phyloP scores from a whole-genome alignment of 192 early-diverging fungal genomes.

The Coemansia sp. region DNA sequence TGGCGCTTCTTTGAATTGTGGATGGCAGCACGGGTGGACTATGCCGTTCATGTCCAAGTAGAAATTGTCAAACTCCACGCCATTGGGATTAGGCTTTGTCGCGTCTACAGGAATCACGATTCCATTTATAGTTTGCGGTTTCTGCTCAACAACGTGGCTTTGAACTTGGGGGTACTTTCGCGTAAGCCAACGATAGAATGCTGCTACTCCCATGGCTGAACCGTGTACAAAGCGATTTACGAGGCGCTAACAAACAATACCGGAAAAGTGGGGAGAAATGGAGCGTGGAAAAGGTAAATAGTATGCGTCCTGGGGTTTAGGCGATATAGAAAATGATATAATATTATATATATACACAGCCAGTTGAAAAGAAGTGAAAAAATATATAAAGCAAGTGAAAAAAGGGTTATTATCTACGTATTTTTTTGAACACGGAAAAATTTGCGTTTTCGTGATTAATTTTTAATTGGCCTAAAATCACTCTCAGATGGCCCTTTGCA shows the following conservation, averaged over 20 bases:
- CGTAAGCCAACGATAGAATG: constrained; percentile 78
- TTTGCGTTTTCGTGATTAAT: no score
- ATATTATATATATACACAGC: not conserved
- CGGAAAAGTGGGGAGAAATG: not conserved
- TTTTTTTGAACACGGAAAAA: no score
- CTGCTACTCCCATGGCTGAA: constrained; percentile 74
- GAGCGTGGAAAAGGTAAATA: not conserved
- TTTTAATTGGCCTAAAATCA: no score
- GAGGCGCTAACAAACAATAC: not conserved
- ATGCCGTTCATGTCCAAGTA: constrained; percentile 99
- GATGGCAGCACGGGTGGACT: constrained; percentile 85
- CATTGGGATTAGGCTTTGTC: constrained; percentile 88
- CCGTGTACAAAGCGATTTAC: not conserved
- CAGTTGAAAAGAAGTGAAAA: not conserved
- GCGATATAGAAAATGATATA: not conserved
- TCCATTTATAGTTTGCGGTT: constrained; percentile 66
- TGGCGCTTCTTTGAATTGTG: constrained; percentile 63
- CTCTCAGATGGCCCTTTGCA: no score
- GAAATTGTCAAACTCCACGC: constrained; percentile 90
- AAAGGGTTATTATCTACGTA: no score
- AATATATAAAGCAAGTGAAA: not conserved
- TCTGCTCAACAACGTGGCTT: constrained; percentile 73
- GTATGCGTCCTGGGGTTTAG: not conserved
- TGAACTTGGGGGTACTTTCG: constrained; percentile 78
- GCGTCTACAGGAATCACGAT: constrained; percentile 81